Base-by-base conservation (phyloP, 352 stramenopile species). In the Globisporangium echinulatum region DNA sequence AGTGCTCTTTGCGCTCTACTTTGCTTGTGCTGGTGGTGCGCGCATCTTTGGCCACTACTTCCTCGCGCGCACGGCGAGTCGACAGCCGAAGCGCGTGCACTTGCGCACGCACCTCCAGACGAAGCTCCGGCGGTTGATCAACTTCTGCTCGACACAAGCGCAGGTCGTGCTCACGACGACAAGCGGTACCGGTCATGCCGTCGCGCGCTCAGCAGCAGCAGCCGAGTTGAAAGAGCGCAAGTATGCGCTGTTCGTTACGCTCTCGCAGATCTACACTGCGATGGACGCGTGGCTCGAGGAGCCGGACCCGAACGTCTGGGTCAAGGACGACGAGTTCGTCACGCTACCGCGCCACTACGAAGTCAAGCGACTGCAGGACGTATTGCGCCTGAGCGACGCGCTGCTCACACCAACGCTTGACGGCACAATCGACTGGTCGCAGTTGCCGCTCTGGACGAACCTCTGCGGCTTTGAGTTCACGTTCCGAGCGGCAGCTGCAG, bases 271-370 rank as follows among this genome's bases (percentile, higher is more conserved):
- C 44, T 90, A 88, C 58, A 86, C 82, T 38, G 86, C 82, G 10
- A 94, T 95, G 86, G 84, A 94, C 58, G 77, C 84, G 38, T 95
- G 86, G 86, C 71, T 95, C 9, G 86, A 94, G 61, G 84, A 92
- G 59, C 67, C 69, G 3, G 77, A 95, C 60, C 84, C 86, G 7
- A 92, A 92, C 38, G 73, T 75, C 17, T 91, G 84, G 81, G 68
- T 92, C 0, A 87, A 85, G 49, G 77, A 90, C 57, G 78, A 88
- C 7, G 76, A 93, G 53, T 54, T 93, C 5, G 69, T 74, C 42
- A 76, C 76, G 3, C 70, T 95, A 4, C 86, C 86, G 38, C 71
- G 76, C 1, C 86, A 94, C 50, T 95, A 88, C 49, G 83, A 92
- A 65, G 67, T 87, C 0, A 71, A 82, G 49, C 62, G 84, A 13